These are phyloP conservation scores for Xylariaceae sp. DNA, from an alignment of 2,329 filamentous ascomycete species.

Conservation along the genomic window DNA sequence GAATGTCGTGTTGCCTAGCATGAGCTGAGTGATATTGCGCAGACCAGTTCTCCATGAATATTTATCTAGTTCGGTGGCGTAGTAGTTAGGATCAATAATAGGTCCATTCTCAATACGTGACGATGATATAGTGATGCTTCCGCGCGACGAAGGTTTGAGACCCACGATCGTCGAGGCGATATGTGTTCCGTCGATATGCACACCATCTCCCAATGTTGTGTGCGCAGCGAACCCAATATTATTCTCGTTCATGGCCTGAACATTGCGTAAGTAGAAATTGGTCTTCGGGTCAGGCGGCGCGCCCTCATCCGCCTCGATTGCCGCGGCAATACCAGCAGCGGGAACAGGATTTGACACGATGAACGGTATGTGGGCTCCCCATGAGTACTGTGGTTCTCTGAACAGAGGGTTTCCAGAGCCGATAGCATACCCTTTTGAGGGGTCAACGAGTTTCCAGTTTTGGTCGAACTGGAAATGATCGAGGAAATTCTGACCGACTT, in stretches of 20 bases:
- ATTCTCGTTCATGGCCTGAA: conserved; percentile 3
- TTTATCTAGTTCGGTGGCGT: not conserved
- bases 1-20: not conserved
- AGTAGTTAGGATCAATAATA: conserved; percentile 2
- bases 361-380: conserved; percentile 35
- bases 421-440: conserved; percentile 28
- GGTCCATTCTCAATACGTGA: not conserved
- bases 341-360: conserved; percentile 27
- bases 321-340: conserved; percentile 24
- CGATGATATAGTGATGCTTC: conserved; percentile 1
- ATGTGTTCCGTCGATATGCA: conserved; percentile 1
- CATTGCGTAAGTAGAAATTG: conserved; percentile 29
- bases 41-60: not conserved
- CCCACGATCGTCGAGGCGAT: conserved; percentile 1
- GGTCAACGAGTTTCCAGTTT: conserved; percentile 29
- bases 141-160: conserved; percentile 1
- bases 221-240: not conserved
- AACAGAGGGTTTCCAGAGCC: conserved; percentile 34
- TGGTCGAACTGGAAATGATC: conserved; percentile 18
- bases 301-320: conserved; percentile 32
- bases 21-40: not conserved
- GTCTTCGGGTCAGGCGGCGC: conserved; percentile 24
- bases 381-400: conserved; percentile 30
- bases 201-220: not conserved
- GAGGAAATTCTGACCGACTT: conserved; percentile 24